Base-by-base conservation (phyloP, 208 protist species). In the Crithidia sp. region DNA sequence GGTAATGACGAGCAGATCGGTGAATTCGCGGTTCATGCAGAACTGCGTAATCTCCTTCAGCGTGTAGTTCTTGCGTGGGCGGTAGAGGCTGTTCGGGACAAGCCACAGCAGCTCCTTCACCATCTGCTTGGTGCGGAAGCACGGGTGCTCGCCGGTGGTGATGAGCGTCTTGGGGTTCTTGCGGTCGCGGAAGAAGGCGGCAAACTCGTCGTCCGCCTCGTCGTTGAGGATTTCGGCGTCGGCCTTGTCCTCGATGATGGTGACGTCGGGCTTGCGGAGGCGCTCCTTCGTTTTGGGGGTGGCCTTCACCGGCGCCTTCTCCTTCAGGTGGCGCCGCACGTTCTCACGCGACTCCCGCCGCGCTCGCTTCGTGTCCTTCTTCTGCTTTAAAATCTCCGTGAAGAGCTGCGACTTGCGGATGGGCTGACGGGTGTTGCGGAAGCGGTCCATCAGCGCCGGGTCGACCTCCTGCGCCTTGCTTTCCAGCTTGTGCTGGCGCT, bases 1-100 rank as follows among this genome's bases (percentile, higher is more conserved):
- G 8, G 90, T 95, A 19, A 97, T 67, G 37, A 98, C 91, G 5
- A 98, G 81, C 7, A 98, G 67, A 70, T 98, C 93, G 7, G 96
- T 98, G 77, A 95, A 97, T 12, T 82, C 81, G n/a, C 90, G 87
- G 58, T 98, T 93, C 41, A 82, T 89, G 74, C 88, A 92, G 79
- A 85, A 98, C 78, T 97, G 89, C 10, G 89, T 92, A 60, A 98
- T 98, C 60, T 98, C 88, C 82, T 95, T 91, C 45, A 98, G 71
- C 37, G 90, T 94, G 90, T 97, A 98, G 2, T 81, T 76, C 72
- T 92, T 95, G 56, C 96, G 92, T 17, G 84, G 88, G 10, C 90
- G 84, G 73, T 96, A 98, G 37, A 86, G 79, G 28, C 86, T 87
- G 69, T 97, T 96, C 2, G 95, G 95, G 43, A 98, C 86, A 0